Percentiles rank a stretch among this genome's conserved stretches.
Evolutionary conservation across 192 early-diverging fungal species (phyloP).

Genomic region (Coemansia sp.): DNA sequence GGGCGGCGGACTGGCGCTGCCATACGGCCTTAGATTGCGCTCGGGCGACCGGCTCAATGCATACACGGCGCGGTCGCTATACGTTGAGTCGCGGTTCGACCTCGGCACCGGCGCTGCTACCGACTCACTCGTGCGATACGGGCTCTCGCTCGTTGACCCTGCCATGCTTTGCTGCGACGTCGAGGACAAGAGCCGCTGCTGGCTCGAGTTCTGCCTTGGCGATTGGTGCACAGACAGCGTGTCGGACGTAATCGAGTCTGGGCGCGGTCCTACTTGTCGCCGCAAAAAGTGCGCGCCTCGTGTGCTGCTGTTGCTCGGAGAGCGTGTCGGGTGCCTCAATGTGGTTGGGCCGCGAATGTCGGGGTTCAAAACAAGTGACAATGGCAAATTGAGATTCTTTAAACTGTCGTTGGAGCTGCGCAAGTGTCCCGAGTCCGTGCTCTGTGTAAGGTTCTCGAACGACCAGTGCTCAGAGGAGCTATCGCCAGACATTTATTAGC

Average conservation of each 20-base stretch:
- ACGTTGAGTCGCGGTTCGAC: conserved; percentile 1
- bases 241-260: conserved; percentile 34
- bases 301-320: conserved; percentile 35
- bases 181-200: conserved; percentile 24
- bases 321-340: conserved; percentile 15
- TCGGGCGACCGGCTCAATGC: conserved; percentile 24
- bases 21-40: conserved; percentile 14
- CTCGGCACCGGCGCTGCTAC: conserved; percentile 7
- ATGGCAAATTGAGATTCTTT: conserved; percentile 30
- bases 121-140: conserved; percentile 4
- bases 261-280: conserved; percentile 15
- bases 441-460: conserved; percentile 53
- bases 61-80: conserved; percentile 36
- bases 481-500: conserved; percentile 53
- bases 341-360: conserved; percentile 2
- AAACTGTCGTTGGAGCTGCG: conserved; percentile 10
- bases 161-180: conserved; percentile 27
- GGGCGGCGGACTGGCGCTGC: conserved; percentile 31
- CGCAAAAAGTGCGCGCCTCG: conserved; percentile 18
- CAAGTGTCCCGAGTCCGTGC: conserved; percentile 41
- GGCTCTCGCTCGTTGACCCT: neutral
- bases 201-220: conserved; percentile 29
- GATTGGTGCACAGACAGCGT: conserved; percentile 21
- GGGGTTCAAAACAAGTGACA: conserved; percentile 36
- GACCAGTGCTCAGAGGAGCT: conserved; percentile 62